These are phyloP conservation scores for Neonectria neomacrospora DNA, from an alignment of 2,329 filamentous ascomycete genomes.

Conservation along the genomic window DNA sequence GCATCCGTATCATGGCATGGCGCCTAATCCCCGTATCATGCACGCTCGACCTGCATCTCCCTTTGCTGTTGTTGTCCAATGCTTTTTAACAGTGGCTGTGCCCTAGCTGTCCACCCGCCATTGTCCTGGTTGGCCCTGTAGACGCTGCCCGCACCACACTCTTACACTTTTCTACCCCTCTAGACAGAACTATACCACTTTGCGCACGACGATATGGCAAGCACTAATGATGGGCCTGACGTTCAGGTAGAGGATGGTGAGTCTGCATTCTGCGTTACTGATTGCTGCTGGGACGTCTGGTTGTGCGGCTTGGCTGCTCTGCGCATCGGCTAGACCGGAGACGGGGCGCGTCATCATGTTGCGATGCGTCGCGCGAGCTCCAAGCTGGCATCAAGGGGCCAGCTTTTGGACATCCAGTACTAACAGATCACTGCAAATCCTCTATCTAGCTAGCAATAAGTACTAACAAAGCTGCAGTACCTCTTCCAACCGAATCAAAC, in stretches of 20 bases:
- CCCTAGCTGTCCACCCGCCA: constrained; percentile 9
- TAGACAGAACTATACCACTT: constrained; percentile 4
- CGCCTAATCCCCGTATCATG: constrained; percentile 33
- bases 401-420: not conserved
- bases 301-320: constrained; percentile 1
- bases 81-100: constrained; percentile 32
- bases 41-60: constrained; percentile 24
- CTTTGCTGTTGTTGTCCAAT: constrained; percentile 10
- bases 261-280: not conserved
- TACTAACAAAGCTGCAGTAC: constrained; percentile 30
- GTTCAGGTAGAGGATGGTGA: constrained; percentile 34
- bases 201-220: constrained; percentile 34
- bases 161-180: constrained; percentile 26
- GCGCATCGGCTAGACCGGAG: constrained; percentile 14
- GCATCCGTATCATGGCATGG: constrained; percentile 25
- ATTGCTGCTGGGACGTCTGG: not conserved
- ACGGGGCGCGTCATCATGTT: constrained; percentile 15
- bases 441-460: not conserved
- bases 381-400: not conserved
- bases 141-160: constrained; percentile 23
- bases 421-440: not conserved
- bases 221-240: constrained; percentile 19
- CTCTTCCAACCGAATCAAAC: constrained; percentile 22
- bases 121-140: constrained; percentile 4
- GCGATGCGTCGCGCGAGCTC: constrained; percentile 9